Evolutionary conservation across 345 rosid genomes (phyloP), one percentile per base, ranked within the genome.

Genomic region (Salix viminalis): DNA sequence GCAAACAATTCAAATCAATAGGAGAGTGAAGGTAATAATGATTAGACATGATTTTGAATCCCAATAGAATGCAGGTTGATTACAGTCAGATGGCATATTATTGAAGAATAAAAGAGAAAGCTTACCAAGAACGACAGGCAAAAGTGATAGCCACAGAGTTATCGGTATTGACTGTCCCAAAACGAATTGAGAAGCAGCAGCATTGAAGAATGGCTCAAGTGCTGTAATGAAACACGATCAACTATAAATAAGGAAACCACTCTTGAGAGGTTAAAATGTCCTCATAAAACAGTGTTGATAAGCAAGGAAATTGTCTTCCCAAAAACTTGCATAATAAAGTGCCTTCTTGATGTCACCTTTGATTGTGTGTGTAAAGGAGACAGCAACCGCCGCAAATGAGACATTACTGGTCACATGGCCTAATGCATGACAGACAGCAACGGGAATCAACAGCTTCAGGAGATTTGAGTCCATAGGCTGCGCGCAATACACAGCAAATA

Each of bases 201-300:
- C 99, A 50, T 93, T 96, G 88, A 96, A 96, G 91, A 93, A 96
- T 19, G 99, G 99, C 87, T 96, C 99, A 16, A 96, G 97, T 5
- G 98, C 99, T 96, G 92, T 62, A 81, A 83, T 28, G 26, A 77
- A 75, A 77, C 21, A 42, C 58, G 42, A 74, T 66, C 12, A 28
- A 60, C 73, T 23, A 23, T 23, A 58, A 39, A 26, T 50, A 21
- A 73, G 46, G 61, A 73, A 73, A 56, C 65, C n/a, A 23, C 18
- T 46, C 7, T 19, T 28, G 10, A 21, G 28, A n/a, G 26, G 60
- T 39, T 42, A 37, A 16, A 18, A 36, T 30, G 46, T 23, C 56
- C 61, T n/a, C 52, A 11, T 30, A 64, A 52, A 74, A 70, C 24
- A 70, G 67, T 32, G 18, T 19, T 16, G 37, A 28, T 9, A 70